phyloP scores from a whole-genome alignment of 163 green algal genomes.

The Chloromonas sp. region DNA sequence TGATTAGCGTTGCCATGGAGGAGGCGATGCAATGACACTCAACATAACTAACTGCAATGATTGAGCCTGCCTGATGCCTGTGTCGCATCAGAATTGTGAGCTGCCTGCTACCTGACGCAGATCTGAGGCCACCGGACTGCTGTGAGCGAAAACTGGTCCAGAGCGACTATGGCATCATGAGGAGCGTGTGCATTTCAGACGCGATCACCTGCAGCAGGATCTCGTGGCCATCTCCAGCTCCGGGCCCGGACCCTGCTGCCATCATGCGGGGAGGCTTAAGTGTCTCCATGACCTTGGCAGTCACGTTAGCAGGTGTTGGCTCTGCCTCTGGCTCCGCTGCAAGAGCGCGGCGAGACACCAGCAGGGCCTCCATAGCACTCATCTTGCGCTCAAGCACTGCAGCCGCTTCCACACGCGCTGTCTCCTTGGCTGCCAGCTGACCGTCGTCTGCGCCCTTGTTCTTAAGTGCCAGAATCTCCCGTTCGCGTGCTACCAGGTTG shows the following conservation, averaged over 20 bases:
- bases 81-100: no score
- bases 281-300: slow-evolving; percentile 33
- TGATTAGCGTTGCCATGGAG: no score
- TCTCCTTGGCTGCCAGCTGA: slow-evolving; percentile 40
- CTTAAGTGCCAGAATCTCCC: slow-evolving; percentile 50
- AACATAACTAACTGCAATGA: no score
- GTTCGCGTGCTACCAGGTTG: slow-evolving; percentile 68
- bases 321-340: background rate
- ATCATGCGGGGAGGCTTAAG: slow-evolving; percentile 29
- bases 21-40: no score
- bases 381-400: slow-evolving; percentile 81
- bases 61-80: no score
- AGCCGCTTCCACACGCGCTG: slow-evolving; percentile 58
- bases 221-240: slow-evolving; percentile 73
- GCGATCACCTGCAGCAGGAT: slow-evolving; percentile 79
- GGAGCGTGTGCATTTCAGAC: no score
- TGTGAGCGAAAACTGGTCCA: no score
- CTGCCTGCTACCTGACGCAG: no score
- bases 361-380: slow-evolving; percentile 81
- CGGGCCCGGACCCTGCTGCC: slow-evolving; percentile 4
- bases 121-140: no score
- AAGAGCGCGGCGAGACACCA: slow-evolving; percentile 51
- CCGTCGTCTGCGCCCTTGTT: slow-evolving; percentile 26
- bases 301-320: background rate
- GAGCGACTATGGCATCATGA: no score